Evolutionary conservation across 1,284 basidiomycete species (phyloP), one percentile per base, ranked within the genome.

Genomic region (Ganoderma multipileum): DNA sequence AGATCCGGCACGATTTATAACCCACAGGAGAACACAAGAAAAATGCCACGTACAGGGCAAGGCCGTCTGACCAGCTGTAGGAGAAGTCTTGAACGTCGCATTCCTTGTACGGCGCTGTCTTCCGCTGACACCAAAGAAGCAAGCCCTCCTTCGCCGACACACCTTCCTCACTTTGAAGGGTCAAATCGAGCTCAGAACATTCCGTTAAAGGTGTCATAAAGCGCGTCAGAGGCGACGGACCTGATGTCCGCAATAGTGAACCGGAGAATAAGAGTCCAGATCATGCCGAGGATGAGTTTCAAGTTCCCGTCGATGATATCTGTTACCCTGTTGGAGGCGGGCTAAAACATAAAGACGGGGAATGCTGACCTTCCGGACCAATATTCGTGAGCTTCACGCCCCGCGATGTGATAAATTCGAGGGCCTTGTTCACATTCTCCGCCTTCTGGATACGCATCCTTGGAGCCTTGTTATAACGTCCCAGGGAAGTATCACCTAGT

Each of bases 221-320:
- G 14, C n/a, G 54, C 38, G 26, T 5, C 39, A 6, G 30, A n/a
- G 38, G 73, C 14, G 58, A 82, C 89, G 69, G 75, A 96, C 95
- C 91, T 97, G 83, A 99, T 99, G 76, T 97, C 96, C 20, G 97
- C 96, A 73, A 99, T 99, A 30, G 97, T 98, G 81, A 99, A 99
- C 3, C 96, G 91, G 41, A 98, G 87, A 78, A 99, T 97, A 50
- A 99, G 87, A 0, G 96, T 98, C 97, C 97, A 99, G 75, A 99
- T 99, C 95, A 99, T 97, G 42, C 97, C 97, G 20, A 99, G 88
- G 64, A 98, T 98, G 67, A 99, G 92, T 81, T 99, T 99, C 71
- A 97, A 82, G 79, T 98, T 98, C 36, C 97, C 97, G 79, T 99
- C 97, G 69, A 99, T 96, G 78, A 99, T 98, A 79, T 99, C 97